Evolutionary conservation across 2,329 filamentous ascomycete species (phyloP).

Genomic region (Didymosphaeria variabile): DNA sequence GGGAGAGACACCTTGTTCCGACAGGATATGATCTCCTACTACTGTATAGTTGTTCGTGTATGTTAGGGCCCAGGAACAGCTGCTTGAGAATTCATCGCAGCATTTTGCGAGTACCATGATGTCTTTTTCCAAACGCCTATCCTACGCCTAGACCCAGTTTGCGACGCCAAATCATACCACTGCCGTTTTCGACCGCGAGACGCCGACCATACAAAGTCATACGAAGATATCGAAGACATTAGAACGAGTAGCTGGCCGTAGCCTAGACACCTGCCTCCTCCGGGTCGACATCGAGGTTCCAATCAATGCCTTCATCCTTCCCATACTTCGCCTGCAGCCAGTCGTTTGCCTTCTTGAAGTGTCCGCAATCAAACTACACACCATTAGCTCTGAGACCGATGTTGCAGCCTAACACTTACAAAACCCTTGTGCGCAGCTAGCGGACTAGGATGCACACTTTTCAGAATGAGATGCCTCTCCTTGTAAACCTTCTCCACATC

Average conservation of each 20-base stretch:
- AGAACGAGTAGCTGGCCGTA: background rate
- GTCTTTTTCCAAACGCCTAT: conserved; percentile 1
- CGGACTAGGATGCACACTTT: conserved; percentile 92
- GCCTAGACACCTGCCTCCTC: conserved; percentile 48
- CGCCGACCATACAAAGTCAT: background rate
- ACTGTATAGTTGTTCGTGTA: background rate
- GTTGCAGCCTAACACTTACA: conserved; percentile 54
- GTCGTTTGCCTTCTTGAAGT: conserved; percentile 83
- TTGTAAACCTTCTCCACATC: conserved; percentile 77
- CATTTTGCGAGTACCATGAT: background rate
- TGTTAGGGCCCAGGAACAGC: background rate
- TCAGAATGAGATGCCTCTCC: conserved; percentile 80
- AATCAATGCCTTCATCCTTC: conserved; percentile 81
- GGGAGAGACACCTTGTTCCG: too few relatives aligned
- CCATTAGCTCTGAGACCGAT: conserved; percentile 44
- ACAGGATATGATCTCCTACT: background rate
- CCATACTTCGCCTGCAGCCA: conserved; percentile 87
- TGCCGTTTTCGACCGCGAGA: background rate
- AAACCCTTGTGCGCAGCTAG: conserved; percentile 84
- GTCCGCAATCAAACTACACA: conserved; percentile 73
- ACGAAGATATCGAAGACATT: background rate
- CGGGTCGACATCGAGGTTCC: conserved; percentile 69
- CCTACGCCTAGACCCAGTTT: background rate
- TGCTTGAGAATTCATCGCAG: background rate
- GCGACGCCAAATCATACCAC: background rate